Base-by-base conservation (phyloP, 371 early-diverging fungal genomes). In the Haplosporangium sp. region DNA sequence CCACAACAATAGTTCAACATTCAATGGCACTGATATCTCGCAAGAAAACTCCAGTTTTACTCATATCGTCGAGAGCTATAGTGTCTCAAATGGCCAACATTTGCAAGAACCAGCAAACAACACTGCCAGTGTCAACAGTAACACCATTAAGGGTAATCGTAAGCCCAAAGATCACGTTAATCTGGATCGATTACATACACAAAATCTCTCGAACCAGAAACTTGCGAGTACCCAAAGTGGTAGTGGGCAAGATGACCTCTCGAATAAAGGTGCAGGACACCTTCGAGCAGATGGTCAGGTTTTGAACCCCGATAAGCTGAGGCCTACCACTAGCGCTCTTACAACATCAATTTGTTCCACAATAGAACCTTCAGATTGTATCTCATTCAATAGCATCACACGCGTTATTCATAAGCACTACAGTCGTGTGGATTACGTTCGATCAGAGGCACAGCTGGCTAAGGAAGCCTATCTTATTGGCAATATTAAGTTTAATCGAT, bases 401-500 rank as follows among this genome's bases (percentile, higher is more conserved):
- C 52, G 72, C 4, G 20, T 63, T 1, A 69, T 85, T 53, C 67
- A 75, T 42, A 71, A 76, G 40, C 88, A 88, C 65, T 86, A 84
- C 63, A 69, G 73, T 48, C 71, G 67, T 11, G 76, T 81, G 11
- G 71, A 82, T 17, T 84, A 82, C 64, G 76, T 72, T 3, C 79
- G 86, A 3, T 63, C 74, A 11, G 82, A 85, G 19, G 67, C 56
- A 37, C 84, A 79, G 40, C 39, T 86, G 47, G 66, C 79, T 38
- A 59, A 69, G 1, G 88, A 88, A 61, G 37, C 72, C 44, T 82
- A 65, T 38, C 62, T 86, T 17, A 52, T 89, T 45, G 87, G 85
- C 47, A 77, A 73, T 8, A 82, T 85, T 65, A 69, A 71, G 40
- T 89, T 87, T 70, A 86, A 70, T 44, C 87, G 89, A 20, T 91